Conservation (phyloP, 2,329 filamentous ascomycete species). For the Mycosphaerelloides madeirae region DNA sequence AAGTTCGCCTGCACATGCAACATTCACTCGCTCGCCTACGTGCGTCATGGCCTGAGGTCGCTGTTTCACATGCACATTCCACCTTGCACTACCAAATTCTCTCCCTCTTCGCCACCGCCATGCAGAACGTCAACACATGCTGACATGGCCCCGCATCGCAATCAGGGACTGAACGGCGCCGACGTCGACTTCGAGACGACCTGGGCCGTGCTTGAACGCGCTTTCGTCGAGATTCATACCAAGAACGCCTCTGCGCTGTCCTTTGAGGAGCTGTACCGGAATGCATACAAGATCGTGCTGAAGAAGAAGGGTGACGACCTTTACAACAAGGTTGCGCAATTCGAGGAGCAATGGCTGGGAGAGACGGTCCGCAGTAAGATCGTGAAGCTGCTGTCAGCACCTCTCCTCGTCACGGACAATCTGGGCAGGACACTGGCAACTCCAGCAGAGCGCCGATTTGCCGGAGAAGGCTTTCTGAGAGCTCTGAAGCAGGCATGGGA, state of each 20-base stretch:
- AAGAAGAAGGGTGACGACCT: slow-evolving; percentile 78
- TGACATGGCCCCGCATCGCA: slow-evolving; percentile 5
- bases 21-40: not conserved
- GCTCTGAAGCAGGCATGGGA: slow-evolving; percentile 76
- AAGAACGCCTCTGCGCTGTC: slow-evolving; percentile 86
- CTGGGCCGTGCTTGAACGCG: slow-evolving; percentile 72
- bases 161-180: slow-evolving; percentile 56
- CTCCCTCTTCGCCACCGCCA: not conserved
- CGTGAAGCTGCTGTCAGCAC: slow-evolving; percentile 63
- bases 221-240: slow-evolving; percentile 81
- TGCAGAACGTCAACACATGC: not conserved
- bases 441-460: slow-evolving; percentile 71
- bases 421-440: slow-evolving; percentile 46
- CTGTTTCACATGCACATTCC: not conserved
- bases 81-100: not conserved
- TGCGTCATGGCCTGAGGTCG: not conserved
- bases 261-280: slow-evolving; percentile 92
- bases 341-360: slow-evolving; percentile 78
- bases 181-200: slow-evolving; percentile 76
- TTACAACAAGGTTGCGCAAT: slow-evolving; percentile 73
- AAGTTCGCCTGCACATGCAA: slow-evolving; percentile 36
- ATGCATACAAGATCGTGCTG: slow-evolving; percentile 88
- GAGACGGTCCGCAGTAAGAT: slow-evolving; percentile 68
- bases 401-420: slow-evolving; percentile 53
- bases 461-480: slow-evolving; percentile 77